These are phyloP conservation scores for Hypoxylon sp. DNA, from an alignment of 2,329 filamentous ascomycete species.

Conservation along the genomic window DNA sequence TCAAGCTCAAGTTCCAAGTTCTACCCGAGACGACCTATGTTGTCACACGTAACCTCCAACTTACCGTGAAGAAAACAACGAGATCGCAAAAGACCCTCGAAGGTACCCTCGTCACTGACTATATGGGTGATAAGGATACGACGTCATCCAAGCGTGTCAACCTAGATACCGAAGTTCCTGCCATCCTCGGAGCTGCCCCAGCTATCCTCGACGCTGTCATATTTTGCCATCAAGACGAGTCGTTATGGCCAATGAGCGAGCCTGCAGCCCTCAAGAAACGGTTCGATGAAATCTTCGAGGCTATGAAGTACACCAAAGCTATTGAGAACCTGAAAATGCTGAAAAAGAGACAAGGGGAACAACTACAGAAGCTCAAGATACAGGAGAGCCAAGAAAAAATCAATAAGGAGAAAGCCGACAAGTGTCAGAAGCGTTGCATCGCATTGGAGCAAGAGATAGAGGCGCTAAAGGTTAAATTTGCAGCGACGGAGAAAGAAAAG, in stretches of 20 bases:
- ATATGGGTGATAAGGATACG: slow-evolving; percentile 83
- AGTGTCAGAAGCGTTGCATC: slow-evolving; percentile 75
- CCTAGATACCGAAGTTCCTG: slow-evolving; percentile 86
- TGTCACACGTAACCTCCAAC: slow-evolving; percentile 84
- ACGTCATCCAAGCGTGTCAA: slow-evolving; percentile 86
- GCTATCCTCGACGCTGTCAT: slow-evolving; percentile 95
- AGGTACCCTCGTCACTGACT: slow-evolving; percentile 79
- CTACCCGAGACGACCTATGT: slow-evolving; percentile 86
- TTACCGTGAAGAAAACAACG: slow-evolving; percentile 86
- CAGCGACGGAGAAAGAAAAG: slow-evolving; percentile 72
- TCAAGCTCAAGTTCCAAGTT: slow-evolving; percentile 88
- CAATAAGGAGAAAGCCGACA: slow-evolving; percentile 87
- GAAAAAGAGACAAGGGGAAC: slow-evolving; percentile 84
- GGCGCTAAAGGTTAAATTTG: slow-evolving; percentile 69
- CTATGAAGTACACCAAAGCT: slow-evolving; percentile 95
- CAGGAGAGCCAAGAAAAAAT: slow-evolving; percentile 83
- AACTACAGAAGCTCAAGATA: slow-evolving; percentile 80
- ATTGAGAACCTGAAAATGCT: slow-evolving; percentile 94
- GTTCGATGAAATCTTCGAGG: slow-evolving; percentile 98
- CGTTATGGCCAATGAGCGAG: slow-evolving; percentile 95
- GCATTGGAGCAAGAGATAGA: slow-evolving; percentile 78
- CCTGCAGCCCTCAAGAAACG: slow-evolving; percentile 88
- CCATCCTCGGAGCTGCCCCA: slow-evolving; percentile 88
- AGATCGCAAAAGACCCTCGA: slow-evolving; percentile 88
- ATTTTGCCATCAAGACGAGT: slow-evolving; percentile 99